Evolutionary conservation across 345 rosid genomes (phyloP), one percentile per base, ranked within the genome.

Genomic region (Gossypium rotundifolium): DNA sequence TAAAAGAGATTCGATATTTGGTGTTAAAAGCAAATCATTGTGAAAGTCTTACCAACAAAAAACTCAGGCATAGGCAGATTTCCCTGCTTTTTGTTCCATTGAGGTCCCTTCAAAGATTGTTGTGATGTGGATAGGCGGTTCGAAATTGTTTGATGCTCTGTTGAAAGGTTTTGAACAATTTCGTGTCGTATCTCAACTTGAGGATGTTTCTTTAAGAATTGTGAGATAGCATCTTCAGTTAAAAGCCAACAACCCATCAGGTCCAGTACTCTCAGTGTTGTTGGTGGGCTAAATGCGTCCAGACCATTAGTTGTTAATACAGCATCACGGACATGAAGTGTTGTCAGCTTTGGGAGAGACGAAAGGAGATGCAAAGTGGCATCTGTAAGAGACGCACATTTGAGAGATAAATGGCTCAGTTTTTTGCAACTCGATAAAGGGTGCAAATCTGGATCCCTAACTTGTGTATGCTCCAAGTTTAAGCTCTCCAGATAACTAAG

Each of bases 181-280:
- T 88, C 98, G 23, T 93, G 99, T 79, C 71, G 83, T 58, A 90
- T 77, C 76, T 87, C 87, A 23, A 91, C 75, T 62, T 33, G 82
- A 23, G 91, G 94, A 69, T 89, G 74, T 70, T 73, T 88, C 74
- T 75, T 82, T 74, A 81, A 76, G 81, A 95, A 87, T 17, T 77
- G 45, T 38, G 75, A 58, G 53, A 93, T 45, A 18, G 77, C 88
- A 38, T 87, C 89, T 81, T 82, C 72, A 0, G 87, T 85, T 76
- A 94, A 80, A 53, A 95, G 97, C 99, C 99, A 95, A 79, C 97
- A 93, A 38, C 97, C 98, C 78, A 81, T 88, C 74, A 94, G 85
- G 81, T 94, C 90, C 42, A 94, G 87, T 63, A 76, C 58, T 75
- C 85, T 83, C 16, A 94, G 83, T 59, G 81, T 63, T 49, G 78